Percentiles rank a stretch among this genome's conserved stretches.
Evolutionary conservation across 768 basidiomycete genomes (phyloP).

Genomic region (Lactarius indigo): DNA sequence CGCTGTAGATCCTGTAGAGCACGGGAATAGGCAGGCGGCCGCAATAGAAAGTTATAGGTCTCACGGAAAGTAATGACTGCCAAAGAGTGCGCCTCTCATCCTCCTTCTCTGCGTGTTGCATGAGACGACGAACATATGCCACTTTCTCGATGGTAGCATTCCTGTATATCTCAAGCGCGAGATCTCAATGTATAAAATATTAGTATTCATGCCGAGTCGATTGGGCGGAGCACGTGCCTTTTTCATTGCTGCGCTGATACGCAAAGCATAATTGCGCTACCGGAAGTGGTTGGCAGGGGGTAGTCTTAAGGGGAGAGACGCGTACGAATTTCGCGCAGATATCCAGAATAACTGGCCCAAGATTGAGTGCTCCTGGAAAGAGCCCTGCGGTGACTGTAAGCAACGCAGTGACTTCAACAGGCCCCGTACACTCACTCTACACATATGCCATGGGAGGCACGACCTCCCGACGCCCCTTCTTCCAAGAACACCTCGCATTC

Average conservation of each 20-base stretch:
- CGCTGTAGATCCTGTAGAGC: slow-evolving; percentile 11
- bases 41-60: not conserved
- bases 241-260: slow-evolving; percentile 23
- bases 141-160: slow-evolving; percentile 26
- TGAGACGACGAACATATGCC: slow-evolving; percentile 22
- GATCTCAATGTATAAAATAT: slow-evolving; percentile 2
- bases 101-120: slow-evolving; percentile 12
- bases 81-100: slow-evolving; percentile 7
- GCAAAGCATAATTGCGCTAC: slow-evolving; percentile 25
- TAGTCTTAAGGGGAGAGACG: not conserved
- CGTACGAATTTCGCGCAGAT: slow-evolving; percentile 26
- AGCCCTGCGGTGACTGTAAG: slow-evolving; percentile 11
- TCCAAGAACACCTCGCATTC: slow-evolving; percentile 22
- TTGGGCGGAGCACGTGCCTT: slow-evolving; percentile 5
- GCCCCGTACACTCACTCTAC: slow-evolving; percentile 20
- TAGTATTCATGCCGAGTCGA: not conserved
- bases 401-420: not conserved
- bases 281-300: not conserved
- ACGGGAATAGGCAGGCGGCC: not conserved
- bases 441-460: slow-evolving; percentile 17
- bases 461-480: not conserved
- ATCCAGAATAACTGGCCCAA: slow-evolving; percentile 28
- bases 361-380: slow-evolving; percentile 26
- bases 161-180: slow-evolving; percentile 24
- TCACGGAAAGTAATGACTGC: slow-evolving; percentile 18